These are phyloP conservation scores for Toxoplasma gondii DNA, from an alignment of 169 alveolate species.

Conservation along the genomic window DNA sequence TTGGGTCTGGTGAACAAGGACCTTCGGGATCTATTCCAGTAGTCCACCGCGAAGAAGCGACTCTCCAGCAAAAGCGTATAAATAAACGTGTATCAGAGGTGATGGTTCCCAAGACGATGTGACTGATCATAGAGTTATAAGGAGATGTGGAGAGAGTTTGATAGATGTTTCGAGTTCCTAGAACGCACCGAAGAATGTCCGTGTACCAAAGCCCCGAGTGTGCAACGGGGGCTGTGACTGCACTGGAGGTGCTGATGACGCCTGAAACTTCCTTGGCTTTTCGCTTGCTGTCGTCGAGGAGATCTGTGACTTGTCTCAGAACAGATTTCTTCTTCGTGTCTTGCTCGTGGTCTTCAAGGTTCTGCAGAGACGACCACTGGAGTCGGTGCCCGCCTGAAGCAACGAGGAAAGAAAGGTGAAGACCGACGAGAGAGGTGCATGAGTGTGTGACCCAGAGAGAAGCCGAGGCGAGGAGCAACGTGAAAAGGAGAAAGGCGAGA, in stretches of 20 bases:
- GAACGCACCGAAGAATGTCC: background rate
- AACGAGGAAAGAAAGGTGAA: background rate
- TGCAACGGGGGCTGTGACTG: slow-evolving; percentile 32
- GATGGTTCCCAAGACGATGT: no score
- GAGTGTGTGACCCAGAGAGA: background rate
- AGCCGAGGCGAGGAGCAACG: background rate
- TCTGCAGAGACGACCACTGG: slow-evolving; percentile 32
- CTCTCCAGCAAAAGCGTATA: no score
- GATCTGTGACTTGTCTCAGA: background rate
- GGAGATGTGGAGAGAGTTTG: no score
- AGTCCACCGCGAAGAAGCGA: no score
- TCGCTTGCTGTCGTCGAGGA: slow-evolving; percentile 30
- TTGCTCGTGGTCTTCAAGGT: slow-evolving; percentile 12
- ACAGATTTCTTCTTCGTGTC: slow-evolving; percentile 20
- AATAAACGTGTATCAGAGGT: no score
- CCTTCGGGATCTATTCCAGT: no score
- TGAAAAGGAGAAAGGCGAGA: background rate
- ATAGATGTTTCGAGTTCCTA: no score
- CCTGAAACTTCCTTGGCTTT: slow-evolving; percentile 12
- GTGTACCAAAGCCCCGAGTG: slow-evolving; percentile 38
- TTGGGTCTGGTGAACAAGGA: no score
- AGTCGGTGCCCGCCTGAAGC: slow-evolving; percentile 29
- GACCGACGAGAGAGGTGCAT: background rate
- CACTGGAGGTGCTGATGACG: slow-evolving; percentile 35
- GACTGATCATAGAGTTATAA: no score